Evolutionary conservation across 305 asterid species (phyloP).

Genomic region (Fraxinus dipetala): DNA sequence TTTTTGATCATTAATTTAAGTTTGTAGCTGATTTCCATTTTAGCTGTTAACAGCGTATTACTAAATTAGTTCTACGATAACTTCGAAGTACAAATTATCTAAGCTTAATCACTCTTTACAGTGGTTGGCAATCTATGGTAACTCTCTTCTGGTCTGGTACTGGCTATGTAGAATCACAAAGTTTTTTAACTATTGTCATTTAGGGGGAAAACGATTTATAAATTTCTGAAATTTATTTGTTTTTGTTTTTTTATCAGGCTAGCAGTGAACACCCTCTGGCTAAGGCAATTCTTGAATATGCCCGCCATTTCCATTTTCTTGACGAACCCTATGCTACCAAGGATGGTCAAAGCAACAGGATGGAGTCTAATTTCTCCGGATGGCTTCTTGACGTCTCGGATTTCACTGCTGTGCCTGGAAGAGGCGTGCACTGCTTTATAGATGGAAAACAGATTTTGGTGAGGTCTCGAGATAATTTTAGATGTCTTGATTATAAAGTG

Average conservation of each 20-base stretch:
- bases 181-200: background rate
- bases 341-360: conserved; percentile 39
- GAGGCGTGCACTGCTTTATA: conserved; percentile 81
- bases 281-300: conserved; percentile 81
- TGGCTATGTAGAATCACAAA: background rate
- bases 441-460: conserved; percentile 76
- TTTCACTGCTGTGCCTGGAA: conserved; percentile 86
- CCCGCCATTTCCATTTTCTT: conserved; percentile 94
- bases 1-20: background rate
- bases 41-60: background rate
- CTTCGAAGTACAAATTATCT: background rate
- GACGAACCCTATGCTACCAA: conserved; percentile 51
- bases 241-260: conserved; percentile 50
- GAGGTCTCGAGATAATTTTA: conserved; percentile 31
- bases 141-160: background rate
- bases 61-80: background rate
- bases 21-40: background rate
- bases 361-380: conserved; percentile 52
- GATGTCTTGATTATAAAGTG: background rate
- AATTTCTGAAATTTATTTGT: conserved; percentile 14
- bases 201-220: conserved; percentile 6
- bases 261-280: conserved; percentile 98
- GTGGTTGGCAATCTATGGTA: background rate
- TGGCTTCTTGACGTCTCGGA: conserved; percentile 85
- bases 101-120: background rate